Percentiles rank a stretch among this genome's conserved stretches.
Conservation (phyloP, 2,329 filamentous ascomycete species). For the Passalora sequoiae region DNA sequence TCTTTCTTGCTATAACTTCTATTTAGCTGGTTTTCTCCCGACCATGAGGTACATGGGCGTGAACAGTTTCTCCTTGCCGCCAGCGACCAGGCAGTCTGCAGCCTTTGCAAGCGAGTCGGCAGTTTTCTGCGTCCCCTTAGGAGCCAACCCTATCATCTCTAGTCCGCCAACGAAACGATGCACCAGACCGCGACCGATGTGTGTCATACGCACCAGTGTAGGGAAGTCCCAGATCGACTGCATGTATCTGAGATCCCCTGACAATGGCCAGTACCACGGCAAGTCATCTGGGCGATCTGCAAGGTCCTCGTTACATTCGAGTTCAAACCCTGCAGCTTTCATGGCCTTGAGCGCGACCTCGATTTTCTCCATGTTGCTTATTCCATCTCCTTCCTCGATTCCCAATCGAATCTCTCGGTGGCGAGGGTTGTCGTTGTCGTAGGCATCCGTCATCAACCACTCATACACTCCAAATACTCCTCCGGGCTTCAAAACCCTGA, state of each 20-base stretch:
- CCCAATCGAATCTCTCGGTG: constrained; percentile 88
- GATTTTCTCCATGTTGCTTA: constrained; percentile 93
- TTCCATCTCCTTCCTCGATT: constrained; percentile 93
- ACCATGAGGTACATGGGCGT: constrained; percentile 99
- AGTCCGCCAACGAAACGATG: constrained; percentile 75
- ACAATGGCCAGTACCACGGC: constrained; percentile 93
- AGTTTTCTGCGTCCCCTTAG: constrained; percentile 84
- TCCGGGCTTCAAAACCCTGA: constrained; percentile 90
- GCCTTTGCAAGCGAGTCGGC: constrained; percentile 79
- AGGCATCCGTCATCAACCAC: constrained; percentile 96
- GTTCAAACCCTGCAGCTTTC: constrained; percentile 77
- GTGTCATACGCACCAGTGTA: constrained; percentile 85
- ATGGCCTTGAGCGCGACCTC: constrained; percentile 77
- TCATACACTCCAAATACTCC: constrained; percentile 96
- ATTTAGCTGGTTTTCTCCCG: constrained; percentile 65
- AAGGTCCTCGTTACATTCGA: constrained; percentile 80
- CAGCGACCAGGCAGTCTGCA: constrained; percentile 80
- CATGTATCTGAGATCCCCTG: constrained; percentile 80
- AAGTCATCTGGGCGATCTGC: constrained; percentile 68
- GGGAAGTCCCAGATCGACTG: constrained; percentile 71
- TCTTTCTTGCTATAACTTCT: not conserved
- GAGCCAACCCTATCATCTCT: constrained; percentile 72
- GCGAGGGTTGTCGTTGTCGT: constrained; percentile 79
- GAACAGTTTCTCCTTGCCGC: constrained; percentile 82
- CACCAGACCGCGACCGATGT: constrained; percentile 67